Conservation (phyloP, 495 filamentous ascomycete species). For the Penicillium maclennaniae region DNA sequence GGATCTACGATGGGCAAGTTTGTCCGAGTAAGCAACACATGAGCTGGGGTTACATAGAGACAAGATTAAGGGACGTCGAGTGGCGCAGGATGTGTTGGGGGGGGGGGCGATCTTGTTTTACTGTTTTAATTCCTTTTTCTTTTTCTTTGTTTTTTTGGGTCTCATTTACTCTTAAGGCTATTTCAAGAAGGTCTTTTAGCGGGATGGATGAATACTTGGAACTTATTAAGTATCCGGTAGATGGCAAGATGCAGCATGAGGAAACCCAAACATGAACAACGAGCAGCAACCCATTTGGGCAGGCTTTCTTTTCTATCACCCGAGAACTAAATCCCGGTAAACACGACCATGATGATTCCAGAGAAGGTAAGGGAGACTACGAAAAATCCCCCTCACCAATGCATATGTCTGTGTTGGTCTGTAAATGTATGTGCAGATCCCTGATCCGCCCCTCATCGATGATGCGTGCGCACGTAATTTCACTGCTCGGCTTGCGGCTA, state of each 20-base stretch:
- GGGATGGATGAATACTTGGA: slow-evolving; percentile 1
- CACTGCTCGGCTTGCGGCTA: slow-evolving; percentile 2
- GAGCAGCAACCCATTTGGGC: slow-evolving; percentile 3
- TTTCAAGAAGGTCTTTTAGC: slow-evolving; percentile 1
- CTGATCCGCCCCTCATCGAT: slow-evolving; percentile 18
- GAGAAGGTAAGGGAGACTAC: slow-evolving; percentile 11
- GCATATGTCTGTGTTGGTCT: not conserved
- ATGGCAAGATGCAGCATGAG: slow-evolving; percentile 12
- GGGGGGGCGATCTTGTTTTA: not conserved
- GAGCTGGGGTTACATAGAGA: not conserved
- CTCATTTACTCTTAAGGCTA: not conserved
- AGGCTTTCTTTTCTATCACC: not conserved
- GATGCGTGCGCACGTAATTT: slow-evolving; percentile 22
- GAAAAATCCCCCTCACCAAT: not conserved
- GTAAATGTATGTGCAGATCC: slow-evolving; percentile 14
- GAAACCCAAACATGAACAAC: slow-evolving; percentile 8
- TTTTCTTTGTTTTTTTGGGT: too few species aligned
- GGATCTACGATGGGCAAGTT: not conserved
- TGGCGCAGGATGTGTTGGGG: not conserved
- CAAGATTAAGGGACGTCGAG: not conserved
- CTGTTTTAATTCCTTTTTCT: too few species aligned
- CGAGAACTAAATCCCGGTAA: not conserved
- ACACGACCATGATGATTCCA: not conserved
- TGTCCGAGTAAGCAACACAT: not conserved
- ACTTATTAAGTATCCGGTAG: not conserved